phyloP scores from a whole-genome alignment of 2,329 filamentous ascomycete species.

The Botrytis fragariae region DNA sequence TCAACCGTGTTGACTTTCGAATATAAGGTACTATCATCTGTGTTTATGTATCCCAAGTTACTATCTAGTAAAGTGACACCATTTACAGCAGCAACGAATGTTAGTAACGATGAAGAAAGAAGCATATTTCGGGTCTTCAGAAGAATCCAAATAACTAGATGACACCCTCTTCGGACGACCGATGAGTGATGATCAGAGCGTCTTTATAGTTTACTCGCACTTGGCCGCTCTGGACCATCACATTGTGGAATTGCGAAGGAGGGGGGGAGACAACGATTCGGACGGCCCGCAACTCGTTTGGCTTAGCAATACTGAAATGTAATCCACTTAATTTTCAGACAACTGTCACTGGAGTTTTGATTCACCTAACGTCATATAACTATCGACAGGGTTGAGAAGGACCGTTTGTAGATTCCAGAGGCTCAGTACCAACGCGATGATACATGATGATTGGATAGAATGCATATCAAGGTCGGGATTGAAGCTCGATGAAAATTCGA shows the following conservation, averaged over 20 bases:
- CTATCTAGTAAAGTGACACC: not conserved
- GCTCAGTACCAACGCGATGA: not conserved
- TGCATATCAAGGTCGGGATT: not conserved
- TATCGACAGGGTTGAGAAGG: not conserved
- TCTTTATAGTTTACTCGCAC: not conserved
- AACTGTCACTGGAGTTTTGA: not conserved
- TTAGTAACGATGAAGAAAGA: not conserved
- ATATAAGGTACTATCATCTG: not conserved
- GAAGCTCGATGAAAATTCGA: not conserved
- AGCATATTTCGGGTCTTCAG: not conserved
- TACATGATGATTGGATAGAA: not conserved
- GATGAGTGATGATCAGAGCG: not conserved
- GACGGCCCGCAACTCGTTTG: not conserved
- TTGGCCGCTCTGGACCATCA: not conserved
- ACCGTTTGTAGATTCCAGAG: not conserved
- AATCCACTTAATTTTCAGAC: not conserved
- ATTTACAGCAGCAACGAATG: not conserved
- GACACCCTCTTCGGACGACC: accelerated
- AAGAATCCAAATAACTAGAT: not conserved
- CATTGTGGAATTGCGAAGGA: not conserved
- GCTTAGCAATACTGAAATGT: not conserved
- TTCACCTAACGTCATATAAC: not conserved
- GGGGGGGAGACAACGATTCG: not conserved
- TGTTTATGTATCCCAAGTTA: not conserved
- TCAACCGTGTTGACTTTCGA: not conserved